Evolutionary conservation across 306 rosid species (phyloP).

Genomic region (Morella rubra): DNA sequence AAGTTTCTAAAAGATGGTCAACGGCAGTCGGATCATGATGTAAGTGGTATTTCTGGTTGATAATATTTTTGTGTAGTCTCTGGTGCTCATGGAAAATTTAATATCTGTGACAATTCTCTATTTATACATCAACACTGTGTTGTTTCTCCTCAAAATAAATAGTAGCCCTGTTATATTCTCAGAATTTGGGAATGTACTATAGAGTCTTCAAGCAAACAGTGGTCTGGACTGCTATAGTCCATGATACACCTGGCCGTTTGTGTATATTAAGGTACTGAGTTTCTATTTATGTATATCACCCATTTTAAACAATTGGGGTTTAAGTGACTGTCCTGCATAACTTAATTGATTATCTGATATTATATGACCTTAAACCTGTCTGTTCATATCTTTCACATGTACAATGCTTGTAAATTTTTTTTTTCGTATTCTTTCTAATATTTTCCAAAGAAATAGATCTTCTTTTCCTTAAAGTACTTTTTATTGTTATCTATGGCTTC

Average conservation of each 20-base stretch:
- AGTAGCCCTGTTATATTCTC: neutral
- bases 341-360: neutral
- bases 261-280: neutral
- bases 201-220: neutral
- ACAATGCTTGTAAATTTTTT: no score
- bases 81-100: neutral
- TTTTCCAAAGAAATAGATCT: neutral
- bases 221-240: neutral
- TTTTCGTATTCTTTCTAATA: no score
- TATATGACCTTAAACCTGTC: neutral
- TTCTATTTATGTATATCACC: neutral
- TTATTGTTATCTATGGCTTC: neutral
- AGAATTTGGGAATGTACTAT: neutral
- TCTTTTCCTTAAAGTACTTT: neutral
- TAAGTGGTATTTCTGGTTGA: constrained; percentile 31
- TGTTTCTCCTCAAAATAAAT: neutral
- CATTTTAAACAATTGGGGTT: neutral
- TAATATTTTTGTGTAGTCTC: constrained; percentile 1
- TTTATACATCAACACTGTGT: neutral
- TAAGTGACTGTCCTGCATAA: neutral
- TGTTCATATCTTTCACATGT: neutral
- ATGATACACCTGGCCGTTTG: neutral
- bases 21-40: constrained; percentile 80
- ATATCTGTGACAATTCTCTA: neutral
- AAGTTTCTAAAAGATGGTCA: constrained; percentile 51